Conservation (phyloP, 208 protist genomes). For the Leishmania mexicana region DNA sequence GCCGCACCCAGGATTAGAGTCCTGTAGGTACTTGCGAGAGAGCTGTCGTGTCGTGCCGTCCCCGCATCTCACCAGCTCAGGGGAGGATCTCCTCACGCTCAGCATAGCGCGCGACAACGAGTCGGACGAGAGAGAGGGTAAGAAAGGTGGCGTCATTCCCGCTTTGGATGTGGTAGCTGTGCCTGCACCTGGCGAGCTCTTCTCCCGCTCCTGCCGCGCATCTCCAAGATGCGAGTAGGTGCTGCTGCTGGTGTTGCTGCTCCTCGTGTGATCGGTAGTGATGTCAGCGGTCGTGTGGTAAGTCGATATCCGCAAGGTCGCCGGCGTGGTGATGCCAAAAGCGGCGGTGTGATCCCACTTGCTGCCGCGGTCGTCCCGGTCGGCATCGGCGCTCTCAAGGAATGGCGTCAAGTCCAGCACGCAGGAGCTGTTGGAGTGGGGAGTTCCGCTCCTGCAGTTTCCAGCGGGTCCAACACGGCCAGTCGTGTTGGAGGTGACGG, state of each 20-base stretch:
- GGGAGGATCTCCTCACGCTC: not conserved
- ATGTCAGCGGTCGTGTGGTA: not conserved
- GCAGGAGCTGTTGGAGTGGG: constrained; percentile 16
- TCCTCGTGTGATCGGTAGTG: not conserved
- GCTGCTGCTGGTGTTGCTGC: not conserved
- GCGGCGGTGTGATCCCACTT: not conserved
- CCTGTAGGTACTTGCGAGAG: not conserved
- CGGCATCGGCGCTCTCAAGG: constrained; percentile 2
- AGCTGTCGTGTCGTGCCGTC: not conserved
- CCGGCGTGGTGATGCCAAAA: not conserved
- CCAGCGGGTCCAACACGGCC: not conserved
- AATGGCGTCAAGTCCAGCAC: constrained; percentile 1
- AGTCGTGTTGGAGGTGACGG: not conserved
- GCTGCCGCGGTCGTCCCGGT: not conserved
- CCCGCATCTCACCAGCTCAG: not conserved
- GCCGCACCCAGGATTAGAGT: not conserved
- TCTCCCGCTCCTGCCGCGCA: not conserved
- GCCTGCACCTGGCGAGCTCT: not conserved
- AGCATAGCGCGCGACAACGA: not conserved
- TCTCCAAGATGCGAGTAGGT: not conserved
- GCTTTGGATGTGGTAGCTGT: not conserved
- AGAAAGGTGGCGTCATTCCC: not conserved
- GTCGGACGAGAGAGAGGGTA: not conserved
- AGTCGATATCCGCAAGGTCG: not conserved
- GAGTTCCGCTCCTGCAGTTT: not conserved